phyloP scores from a whole-genome alignment of 345 rosid genomes.

The Ceriops zippeliana region DNA sequence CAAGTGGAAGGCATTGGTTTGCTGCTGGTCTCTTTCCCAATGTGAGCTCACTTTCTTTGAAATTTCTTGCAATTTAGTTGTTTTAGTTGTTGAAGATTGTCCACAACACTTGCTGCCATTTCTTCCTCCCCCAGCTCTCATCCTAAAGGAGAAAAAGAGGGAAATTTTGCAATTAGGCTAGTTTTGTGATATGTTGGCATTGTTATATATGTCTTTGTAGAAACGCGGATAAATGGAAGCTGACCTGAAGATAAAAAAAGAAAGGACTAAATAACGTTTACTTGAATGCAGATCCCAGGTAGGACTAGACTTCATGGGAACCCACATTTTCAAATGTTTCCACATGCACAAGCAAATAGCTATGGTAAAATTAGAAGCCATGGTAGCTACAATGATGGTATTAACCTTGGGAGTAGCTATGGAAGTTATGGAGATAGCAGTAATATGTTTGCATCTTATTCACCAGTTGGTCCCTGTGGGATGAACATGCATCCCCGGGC shows the following conservation, averaged over 20 bases:
- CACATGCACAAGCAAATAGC: conserved; percentile 69
- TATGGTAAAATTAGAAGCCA: conserved; percentile 94
- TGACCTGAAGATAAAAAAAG: neutral
- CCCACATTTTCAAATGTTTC: conserved; percentile 69
- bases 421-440: too few relatives aligned
- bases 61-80: conserved; percentile 9
- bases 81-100: conserved; percentile 19
- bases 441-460: too few relatives aligned
- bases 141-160: too few relatives aligned
- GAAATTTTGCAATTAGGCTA: too few relatives aligned
- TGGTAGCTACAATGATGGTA: conserved; percentile 87
- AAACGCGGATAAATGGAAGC: neutral
- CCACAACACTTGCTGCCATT: too few relatives aligned
- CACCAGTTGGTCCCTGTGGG: conserved; percentile 19
- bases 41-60: conserved; percentile 46
- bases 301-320: conserved; percentile 68
- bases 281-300: conserved; percentile 58
- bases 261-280: neutral
- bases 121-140: neutral
- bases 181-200: too few relatives aligned
- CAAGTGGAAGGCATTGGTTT: conserved; percentile 99
- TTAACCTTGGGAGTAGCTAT: conserved; percentile 19
- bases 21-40: conserved; percentile 99
- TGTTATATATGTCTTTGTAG: neutral
- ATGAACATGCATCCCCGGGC: conserved; percentile 67